A percentile compares a stretch with the other conserved stretches of the same genome.
Conservation (phyloP, 768 basidiomycete genomes). For the Naganishia antarctica region DNA sequence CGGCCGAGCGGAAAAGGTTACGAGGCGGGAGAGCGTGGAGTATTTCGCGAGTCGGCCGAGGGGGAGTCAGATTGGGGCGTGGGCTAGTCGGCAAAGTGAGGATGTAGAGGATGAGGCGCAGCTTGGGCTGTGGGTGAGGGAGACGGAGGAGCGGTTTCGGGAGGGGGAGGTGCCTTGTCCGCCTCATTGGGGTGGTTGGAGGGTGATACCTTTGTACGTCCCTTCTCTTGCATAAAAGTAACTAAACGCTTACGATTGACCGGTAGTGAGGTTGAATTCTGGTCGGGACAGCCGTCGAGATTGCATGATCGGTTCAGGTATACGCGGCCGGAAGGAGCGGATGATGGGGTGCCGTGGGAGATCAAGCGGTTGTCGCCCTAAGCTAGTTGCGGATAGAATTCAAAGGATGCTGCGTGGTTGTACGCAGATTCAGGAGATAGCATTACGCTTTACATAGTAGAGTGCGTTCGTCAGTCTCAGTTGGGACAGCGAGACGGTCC, state of each 20-base stretch:
- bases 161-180: constrained; percentile 66
- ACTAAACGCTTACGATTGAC: constrained; percentile 11
- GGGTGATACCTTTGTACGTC: constrained; percentile 79
- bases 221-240: neutral
- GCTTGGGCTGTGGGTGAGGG: constrained; percentile 60
- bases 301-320: constrained; percentile 80
- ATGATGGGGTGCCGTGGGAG: constrained; percentile 13
- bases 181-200: constrained; percentile 94
- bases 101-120: constrained; percentile 69
- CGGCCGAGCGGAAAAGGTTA: constrained; percentile 76
- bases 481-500: too few species aligned
- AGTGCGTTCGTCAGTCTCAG: too few species aligned
- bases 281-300: constrained; percentile 92
- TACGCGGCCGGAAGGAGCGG: constrained; percentile 31
- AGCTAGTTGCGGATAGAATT: neutral
- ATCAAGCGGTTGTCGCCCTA: constrained; percentile 29
- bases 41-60: constrained; percentile 80
- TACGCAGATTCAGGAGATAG: too few species aligned
- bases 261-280: constrained; percentile 86
- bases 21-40: constrained; percentile 64
- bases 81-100: constrained; percentile 87
- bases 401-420: too few species aligned
- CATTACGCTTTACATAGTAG: too few species aligned
- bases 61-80: constrained; percentile 81
- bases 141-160: constrained; percentile 59